A percentile compares a stretch with the other conserved stretches of the same genome.
Conservation (phyloP, 2,329 filamentous ascomycete genomes). For the Pyricularia pennisetigena region DNA sequence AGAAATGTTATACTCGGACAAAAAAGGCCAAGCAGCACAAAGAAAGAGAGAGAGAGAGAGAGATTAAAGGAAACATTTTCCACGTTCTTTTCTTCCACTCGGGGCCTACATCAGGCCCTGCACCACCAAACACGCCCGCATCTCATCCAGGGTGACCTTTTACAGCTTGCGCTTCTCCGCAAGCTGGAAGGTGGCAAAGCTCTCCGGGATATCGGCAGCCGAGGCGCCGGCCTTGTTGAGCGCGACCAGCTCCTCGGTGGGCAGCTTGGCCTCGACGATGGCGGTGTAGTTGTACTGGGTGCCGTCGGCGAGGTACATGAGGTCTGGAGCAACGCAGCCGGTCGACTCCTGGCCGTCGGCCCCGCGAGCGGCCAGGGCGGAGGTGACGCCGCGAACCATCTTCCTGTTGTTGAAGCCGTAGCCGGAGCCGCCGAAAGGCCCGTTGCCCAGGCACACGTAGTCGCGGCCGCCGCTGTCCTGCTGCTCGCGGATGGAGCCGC, state of each 20-base stretch:
- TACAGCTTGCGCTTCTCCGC: neutral
- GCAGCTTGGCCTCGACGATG: neutral
- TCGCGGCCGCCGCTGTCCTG: neutral
- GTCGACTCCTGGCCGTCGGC: neutral
- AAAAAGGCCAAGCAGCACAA: neutral
- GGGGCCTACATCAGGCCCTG: no score
- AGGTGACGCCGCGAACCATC: neutral
- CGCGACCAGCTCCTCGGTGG: neutral
- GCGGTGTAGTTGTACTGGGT: conserved; percentile 5
- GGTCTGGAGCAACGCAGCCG: neutral
- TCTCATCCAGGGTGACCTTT: neutral
- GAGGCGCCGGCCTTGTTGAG: neutral
- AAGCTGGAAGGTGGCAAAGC: neutral
- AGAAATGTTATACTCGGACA: neutral
- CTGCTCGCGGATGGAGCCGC: neutral
- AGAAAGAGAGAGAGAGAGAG: neutral
- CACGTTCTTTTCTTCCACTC: neutral
- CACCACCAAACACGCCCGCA: neutral
- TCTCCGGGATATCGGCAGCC: neutral
- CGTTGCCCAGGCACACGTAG: conserved; percentile 1
- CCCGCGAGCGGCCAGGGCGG: neutral
- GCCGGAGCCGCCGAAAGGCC: neutral
- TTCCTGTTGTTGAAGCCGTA: conserved; percentile 4
- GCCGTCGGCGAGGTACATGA: conserved; percentile 1
- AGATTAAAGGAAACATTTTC: neutral